Conservation (phyloP, 176 grass and related monocot genomes). For the Oryza meyeriana region DNA sequence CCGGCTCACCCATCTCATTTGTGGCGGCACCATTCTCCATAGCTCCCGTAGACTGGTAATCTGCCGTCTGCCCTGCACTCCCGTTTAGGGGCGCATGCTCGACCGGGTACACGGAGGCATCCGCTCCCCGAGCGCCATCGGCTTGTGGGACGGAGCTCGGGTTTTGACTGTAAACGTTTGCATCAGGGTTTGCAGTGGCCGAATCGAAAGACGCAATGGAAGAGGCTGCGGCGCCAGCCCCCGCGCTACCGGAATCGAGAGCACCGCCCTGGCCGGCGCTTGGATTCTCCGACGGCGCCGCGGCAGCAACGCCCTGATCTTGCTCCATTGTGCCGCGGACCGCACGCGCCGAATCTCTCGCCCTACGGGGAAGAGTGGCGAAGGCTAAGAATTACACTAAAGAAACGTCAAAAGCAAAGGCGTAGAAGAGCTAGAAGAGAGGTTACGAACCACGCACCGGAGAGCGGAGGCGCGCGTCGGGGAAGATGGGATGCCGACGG, state of each 20-base stretch:
- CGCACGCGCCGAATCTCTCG: background rate
- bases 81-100: constrained; percentile 63
- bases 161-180: constrained; percentile 20
- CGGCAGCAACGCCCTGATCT: constrained; percentile 27
- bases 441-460: background rate
- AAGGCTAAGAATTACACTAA: background rate
- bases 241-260: constrained; percentile 1
- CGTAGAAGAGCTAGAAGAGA: background rate
- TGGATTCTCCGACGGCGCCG: constrained; percentile 4
- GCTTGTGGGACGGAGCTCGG: background rate
- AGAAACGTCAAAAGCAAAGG: background rate
- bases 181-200: constrained; percentile 31
- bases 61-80: constrained; percentile 26
- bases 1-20: constrained; percentile 34
- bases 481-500: background rate
- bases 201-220: constrained; percentile 12
- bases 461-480: background rate
- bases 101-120: constrained; percentile 35
- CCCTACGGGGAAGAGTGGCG: background rate
- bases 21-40: constrained; percentile 52
- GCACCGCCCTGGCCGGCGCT: background rate
- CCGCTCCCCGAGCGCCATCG: constrained; percentile 12
- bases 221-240: constrained; percentile 5
- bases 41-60: constrained; percentile 56
- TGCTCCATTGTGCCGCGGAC: constrained; percentile 52